Percentiles rank a stretch among this genome's conserved stretches.
phyloP scores from a whole-genome alignment of 2,329 filamentous ascomycete species.

The Penicillium rolfsii region DNA sequence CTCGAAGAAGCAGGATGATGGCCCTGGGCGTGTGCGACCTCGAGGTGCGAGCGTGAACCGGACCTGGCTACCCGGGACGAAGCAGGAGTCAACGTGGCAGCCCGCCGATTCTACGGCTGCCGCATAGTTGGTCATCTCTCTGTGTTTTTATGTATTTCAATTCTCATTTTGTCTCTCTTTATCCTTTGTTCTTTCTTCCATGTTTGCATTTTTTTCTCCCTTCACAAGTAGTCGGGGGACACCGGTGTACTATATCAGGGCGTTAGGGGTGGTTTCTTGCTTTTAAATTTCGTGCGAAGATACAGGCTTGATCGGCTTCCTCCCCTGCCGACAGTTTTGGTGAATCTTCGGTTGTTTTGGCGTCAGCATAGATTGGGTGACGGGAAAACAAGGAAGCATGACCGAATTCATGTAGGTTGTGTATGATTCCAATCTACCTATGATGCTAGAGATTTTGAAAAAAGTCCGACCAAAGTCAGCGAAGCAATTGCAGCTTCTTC shows the following conservation, averaged over 20 bases:
- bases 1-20: constrained; percentile 51
- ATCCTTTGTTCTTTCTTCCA: neutral
- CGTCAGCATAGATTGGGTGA: constrained; percentile 6
- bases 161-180: constrained; percentile 6
- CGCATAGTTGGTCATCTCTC: constrained; percentile 17
- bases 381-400: neutral
- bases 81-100: constrained; percentile 83
- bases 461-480: neutral
- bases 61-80: constrained; percentile 75
- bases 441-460: neutral
- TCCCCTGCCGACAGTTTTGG: neutral
- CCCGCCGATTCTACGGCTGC: constrained; percentile 46
- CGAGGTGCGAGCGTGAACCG: constrained; percentile 45
- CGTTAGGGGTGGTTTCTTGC: constrained; percentile 9
- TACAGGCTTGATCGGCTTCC: neutral
- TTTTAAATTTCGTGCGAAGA: neutral
- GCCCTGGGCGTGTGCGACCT: constrained; percentile 47
- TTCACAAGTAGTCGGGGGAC: neutral
- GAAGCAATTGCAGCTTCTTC: neutral
- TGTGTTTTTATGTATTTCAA: neutral
- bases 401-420: constrained; percentile 10
- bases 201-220: constrained; percentile 3
- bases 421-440: constrained; percentile 19
- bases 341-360: neutral
- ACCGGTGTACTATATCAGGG: constrained; percentile 24